Conservation (phyloP, 352 stramenopile genomes). For the Thraustochytrium striatum region DNA sequence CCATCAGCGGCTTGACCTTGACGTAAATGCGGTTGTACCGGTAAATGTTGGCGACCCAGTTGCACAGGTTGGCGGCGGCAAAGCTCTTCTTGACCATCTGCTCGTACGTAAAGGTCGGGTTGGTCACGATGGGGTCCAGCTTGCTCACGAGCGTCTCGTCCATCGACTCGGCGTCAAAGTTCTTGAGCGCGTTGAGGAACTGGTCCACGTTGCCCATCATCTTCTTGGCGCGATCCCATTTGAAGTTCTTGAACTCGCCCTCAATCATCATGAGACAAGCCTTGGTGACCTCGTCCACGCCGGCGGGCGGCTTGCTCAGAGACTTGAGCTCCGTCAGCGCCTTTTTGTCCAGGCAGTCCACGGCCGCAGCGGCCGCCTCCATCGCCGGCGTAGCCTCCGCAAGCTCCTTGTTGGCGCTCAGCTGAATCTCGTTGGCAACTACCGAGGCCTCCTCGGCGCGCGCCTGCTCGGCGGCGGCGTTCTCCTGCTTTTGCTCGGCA, state of each 20-base stretch:
- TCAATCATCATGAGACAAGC: slow-evolving; percentile 87
- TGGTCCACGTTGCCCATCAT: slow-evolving; percentile 94
- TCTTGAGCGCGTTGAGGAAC: slow-evolving; percentile 51
- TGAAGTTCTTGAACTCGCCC: slow-evolving; percentile 96
- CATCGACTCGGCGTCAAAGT: slow-evolving; percentile 62
- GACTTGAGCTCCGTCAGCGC: slow-evolving; percentile 95
- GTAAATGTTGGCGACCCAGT: slow-evolving; percentile 96
- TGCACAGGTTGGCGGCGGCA: slow-evolving; percentile 91
- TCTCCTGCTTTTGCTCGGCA: slow-evolving; percentile 91
- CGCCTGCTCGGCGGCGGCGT: slow-evolving; percentile 56
- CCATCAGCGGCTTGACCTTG: slow-evolving; percentile 96
- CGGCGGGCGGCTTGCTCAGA: slow-evolving; percentile 86
- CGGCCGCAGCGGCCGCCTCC: slow-evolving; percentile 85
- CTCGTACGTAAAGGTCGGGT: slow-evolving; percentile 87
- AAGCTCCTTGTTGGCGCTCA: slow-evolving; percentile 87
- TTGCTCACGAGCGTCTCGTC: slow-evolving; percentile 85
- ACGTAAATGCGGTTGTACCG: slow-evolving; percentile 98
- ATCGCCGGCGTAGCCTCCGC: slow-evolving; percentile 91
- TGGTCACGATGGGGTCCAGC: slow-evolving; percentile 75
- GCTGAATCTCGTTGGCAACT: slow-evolving; percentile 84
- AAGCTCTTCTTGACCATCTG: slow-evolving; percentile 94
- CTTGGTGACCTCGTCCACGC: slow-evolving; percentile 92
- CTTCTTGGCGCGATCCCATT: slow-evolving; percentile 95
- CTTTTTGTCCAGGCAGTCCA: slow-evolving; percentile 92
- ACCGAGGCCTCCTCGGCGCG: slow-evolving; percentile 73